Evolutionary conservation across 768 basidiomycete genomes (phyloP).

Genomic region (Amanita rubescens): DNA sequence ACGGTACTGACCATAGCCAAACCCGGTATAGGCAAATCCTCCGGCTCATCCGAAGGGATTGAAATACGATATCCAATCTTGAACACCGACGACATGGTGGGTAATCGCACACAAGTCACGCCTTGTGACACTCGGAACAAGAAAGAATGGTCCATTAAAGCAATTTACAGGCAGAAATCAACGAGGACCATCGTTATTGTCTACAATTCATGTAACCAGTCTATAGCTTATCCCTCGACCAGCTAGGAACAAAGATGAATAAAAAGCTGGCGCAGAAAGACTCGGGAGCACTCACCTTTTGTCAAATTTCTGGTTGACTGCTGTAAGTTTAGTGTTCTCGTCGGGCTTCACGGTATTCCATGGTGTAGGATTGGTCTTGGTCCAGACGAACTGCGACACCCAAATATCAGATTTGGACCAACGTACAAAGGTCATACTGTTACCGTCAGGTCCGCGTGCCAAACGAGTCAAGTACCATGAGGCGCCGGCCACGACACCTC

Average conservation of each 20-base stretch:
- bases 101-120: background rate
- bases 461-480: constrained; percentile 62
- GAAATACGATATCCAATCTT: constrained; percentile 1
- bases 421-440: constrained; percentile 15
- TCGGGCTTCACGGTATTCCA: constrained; percentile 77
- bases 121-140: background rate
- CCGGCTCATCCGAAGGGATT: constrained; percentile 22
- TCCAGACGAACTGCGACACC: constrained; percentile 42
- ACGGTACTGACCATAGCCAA: constrained; percentile 30
- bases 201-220: constrained; percentile 1
- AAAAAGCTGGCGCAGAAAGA: constrained; percentile 4
- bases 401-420: background rate
- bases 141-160: background rate
- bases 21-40: constrained; percentile 31
- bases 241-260: constrained; percentile 35
- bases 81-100: background rate
- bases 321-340: constrained; percentile 65
- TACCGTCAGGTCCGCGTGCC: constrained; percentile 50
- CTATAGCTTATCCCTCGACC: constrained; percentile 71
- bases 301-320: constrained; percentile 67
- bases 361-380: constrained; percentile 75
- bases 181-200: background rate
- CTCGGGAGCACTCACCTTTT: constrained; percentile 46
- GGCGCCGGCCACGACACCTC: constrained; percentile 48
- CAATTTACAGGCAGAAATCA: background rate